Evolutionary conservation across 176 grass and related monocot species (phyloP), one percentile per base, ranked within the genome.

Genomic region (Oryza brachyantha): DNA sequence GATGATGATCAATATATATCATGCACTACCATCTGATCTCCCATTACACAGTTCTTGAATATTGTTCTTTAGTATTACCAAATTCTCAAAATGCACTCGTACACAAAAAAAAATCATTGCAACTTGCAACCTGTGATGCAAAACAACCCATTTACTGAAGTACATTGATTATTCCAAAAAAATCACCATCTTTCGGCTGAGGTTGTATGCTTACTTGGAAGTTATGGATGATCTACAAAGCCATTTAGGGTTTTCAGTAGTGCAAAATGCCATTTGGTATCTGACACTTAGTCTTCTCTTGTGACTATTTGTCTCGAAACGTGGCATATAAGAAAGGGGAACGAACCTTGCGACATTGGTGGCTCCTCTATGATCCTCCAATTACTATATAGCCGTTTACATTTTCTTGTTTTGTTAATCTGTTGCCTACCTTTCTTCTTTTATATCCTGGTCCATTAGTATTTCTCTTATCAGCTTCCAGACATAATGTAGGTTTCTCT

Each of bases 1-100:
- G 22, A 81, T 70, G 71, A 81, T 86, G 39, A 64, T 74, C 16
- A 48, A 25, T 35, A 5, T 62, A 80, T 5, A 62, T 48, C 27
- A 81, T 69, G 77, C 77, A 75, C 62, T 74, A 68, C 84, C 69
- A 75, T 86, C 61, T 86, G 46, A 80, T 80, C 61, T 80, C 83
- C 29, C 3, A 35, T 25, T 9, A 3, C n/a, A 52, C 48, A 21
- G 17, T 52, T 52, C 21, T 43, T 64, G 17, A 13, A 29, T 4
- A 9, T 27, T 50, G 45, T 52, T 52, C 17, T n/a, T 19, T 52
- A n/a, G 21, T 13, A 6, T 24, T 31, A 14, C 16, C 14, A 19
- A 29, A 13, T 59, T 41, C 11, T n/a, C 13, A 21, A 22, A 28
- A 26, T 0, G 5, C 3, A 8, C 13, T 59, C 39, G 26, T 28